phyloP scores from a whole-genome alignment of 768 basidiomycete genomes.

The Russula compacta region DNA sequence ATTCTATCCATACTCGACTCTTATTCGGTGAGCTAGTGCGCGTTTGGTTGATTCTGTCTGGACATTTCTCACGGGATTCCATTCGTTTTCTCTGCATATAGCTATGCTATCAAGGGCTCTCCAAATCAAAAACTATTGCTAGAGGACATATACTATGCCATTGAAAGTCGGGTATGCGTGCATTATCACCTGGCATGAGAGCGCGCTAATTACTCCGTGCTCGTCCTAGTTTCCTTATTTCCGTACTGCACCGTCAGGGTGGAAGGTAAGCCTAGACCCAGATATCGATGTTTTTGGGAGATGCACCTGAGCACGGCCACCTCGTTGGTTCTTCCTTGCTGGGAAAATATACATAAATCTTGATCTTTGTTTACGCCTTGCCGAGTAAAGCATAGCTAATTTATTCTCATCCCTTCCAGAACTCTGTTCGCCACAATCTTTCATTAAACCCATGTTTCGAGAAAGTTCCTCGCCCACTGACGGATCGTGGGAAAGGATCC shows the following conservation, averaged over 20 bases:
- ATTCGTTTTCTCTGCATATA: constrained; percentile 25
- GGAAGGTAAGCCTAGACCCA: constrained; percentile 57
- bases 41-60: background rate
- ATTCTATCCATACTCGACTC: constrained; percentile 85
- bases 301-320: constrained; percentile 35
- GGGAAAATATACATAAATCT: constrained; percentile 22
- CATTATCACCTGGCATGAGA: background rate
- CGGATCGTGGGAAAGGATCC: constrained; percentile 83
- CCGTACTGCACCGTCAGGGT: constrained; percentile 77
- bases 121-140: constrained; percentile 78
- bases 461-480: constrained; percentile 85
- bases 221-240: constrained; percentile 74
- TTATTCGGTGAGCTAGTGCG: constrained; percentile 60
- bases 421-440: constrained; percentile 85
- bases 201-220: constrained; percentile 18
- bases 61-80: constrained; percentile 6
- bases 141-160: constrained; percentile 89
- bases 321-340: too few species aligned
- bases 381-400: background rate
- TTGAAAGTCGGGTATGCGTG: constrained; percentile 69
- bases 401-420: constrained; percentile 35
- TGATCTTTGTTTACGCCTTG: constrained; percentile 21
- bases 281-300: constrained; percentile 3
- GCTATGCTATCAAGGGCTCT: constrained; percentile 87
- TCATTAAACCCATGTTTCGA: constrained; percentile 88